phyloP scores from a whole-genome alignment of 805 yeast genomes.

The Metschnikowia continentalis region DNA sequence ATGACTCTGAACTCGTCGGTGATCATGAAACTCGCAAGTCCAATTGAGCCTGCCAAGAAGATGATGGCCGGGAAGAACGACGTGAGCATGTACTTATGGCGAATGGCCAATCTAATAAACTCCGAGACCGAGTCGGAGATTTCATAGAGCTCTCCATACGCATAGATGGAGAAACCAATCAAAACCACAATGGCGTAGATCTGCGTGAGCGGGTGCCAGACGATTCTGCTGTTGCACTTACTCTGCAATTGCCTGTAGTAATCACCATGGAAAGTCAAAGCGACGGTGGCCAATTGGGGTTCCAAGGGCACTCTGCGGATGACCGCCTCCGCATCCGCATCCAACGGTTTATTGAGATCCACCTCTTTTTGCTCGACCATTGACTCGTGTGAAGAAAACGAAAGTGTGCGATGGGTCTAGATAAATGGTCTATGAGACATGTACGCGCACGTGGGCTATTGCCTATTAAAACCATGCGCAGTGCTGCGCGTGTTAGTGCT shows the following conservation, averaged over 20 bases:
- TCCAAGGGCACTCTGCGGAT: constrained; percentile 46
- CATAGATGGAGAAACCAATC: constrained; percentile 15
- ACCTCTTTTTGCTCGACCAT: constrained; percentile 50
- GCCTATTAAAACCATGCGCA: background rate
- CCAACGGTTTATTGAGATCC: constrained; percentile 52
- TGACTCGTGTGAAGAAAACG: background rate
- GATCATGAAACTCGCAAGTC: constrained; percentile 37
- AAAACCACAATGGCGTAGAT: constrained; percentile 12
- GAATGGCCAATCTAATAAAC: constrained; percentile 21
- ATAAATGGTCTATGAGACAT: background rate
- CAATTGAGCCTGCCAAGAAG: constrained; percentile 32
- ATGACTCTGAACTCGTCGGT: constrained; percentile 46
- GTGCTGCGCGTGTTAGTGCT: too few relatives aligned
- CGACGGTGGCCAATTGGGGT: constrained; percentile 59
- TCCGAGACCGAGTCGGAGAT: constrained; percentile 29
- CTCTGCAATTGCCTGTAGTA: constrained; percentile 47
- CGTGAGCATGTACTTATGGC: constrained; percentile 22
- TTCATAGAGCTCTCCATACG: constrained; percentile 27
- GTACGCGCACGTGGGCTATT: constrained; percentile 3
- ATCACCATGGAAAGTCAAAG: constrained; percentile 62
- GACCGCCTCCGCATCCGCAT: constrained; percentile 47
- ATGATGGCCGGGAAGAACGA: constrained; percentile 36
- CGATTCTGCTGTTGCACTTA: constrained; percentile 39
- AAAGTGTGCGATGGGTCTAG: constrained; percentile 1
- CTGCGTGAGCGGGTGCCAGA: constrained; percentile 44